Evolutionary conservation across 2,329 filamentous ascomycete genomes (phyloP), one percentile per base, ranked within the genome.

Genomic region (Hypoxylon sp.): DNA sequence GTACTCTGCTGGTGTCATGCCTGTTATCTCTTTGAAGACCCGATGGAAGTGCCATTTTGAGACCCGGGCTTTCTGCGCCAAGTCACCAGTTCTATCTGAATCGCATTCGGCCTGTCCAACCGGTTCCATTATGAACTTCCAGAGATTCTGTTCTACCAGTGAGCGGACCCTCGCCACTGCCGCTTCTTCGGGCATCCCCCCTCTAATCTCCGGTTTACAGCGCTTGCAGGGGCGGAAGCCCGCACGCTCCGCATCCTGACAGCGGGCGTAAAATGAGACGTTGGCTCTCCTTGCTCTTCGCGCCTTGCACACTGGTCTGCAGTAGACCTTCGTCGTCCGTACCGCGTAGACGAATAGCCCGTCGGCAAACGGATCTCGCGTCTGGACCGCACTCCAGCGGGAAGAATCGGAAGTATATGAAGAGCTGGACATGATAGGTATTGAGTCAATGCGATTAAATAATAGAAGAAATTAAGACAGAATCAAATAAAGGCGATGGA

Each of bases 21-120:
- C 49, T 13, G 45, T 64, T 43, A 59, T 53, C 38, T 60, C 55
- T 21, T 64, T 64, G 41, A 64, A 64, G n/a, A 64, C 13, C 19
- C 61, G 53, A 45, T 64, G 61, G 23, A 64, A 64, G 32, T 64
- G 61, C 61, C 61, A 64, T 53, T 64, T 64, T 2, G 61, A 64
- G 36, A 64, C 61, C 17, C 19, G 48, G 38, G 55, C 61, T 43
- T 55, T 59, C 41, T 59, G 61, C 13, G 61, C 61, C 32, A 64
- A 14, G 4, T 59, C 48, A 25, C 41, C 38, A 41, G 53, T 64
- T 34, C 21, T 50, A 2, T 64, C 61, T 2, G 61, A 38, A 49
- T 53, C 38, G 19, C 13, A 6, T 25, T 58, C 19, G 17, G 19
- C 13, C 38, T 49, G 48, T 25, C 17, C 61, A 43, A 34, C 32